phyloP scores from a whole-genome alignment of 495 filamentous ascomycete genomes.

The Clohesyomyces aquaticus region DNA sequence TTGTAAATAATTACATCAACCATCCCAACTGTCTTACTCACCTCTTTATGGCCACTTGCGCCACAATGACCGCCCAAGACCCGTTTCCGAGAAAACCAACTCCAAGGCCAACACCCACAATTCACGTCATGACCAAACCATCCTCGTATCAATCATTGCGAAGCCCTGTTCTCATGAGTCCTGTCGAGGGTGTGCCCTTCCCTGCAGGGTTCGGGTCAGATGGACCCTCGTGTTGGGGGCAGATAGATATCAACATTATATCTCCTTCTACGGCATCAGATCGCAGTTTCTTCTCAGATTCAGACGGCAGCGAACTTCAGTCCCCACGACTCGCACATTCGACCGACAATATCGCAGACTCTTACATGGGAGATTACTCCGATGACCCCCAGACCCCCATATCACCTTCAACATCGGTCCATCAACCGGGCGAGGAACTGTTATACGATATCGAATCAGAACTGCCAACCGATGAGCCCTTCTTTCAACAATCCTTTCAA shows the following conservation, averaged over 20 bases:
- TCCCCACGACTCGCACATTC: conserved; percentile 21
- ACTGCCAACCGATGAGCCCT: conserved; percentile 2
- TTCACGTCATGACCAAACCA: conserved; percentile 11
- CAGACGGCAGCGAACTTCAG: conserved; percentile 11
- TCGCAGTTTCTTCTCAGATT: conserved; percentile 26
- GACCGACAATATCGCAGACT: conserved; percentile 12
- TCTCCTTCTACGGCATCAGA: conserved; percentile 26
- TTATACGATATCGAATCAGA: conserved; percentile 26
- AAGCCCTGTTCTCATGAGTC: conserved; percentile 22
- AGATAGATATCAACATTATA: conserved; percentile 29
- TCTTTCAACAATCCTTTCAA: conserved; percentile 23
- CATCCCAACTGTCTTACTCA: neutral
- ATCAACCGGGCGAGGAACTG: conserved; percentile 27
- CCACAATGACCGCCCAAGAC: conserved; percentile 15
- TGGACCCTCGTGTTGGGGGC: conserved; percentile 16
- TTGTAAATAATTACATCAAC: neutral
- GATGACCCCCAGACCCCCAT: conserved; percentile 7
- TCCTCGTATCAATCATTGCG: conserved; percentile 23
- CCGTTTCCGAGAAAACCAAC: conserved; percentile 20
- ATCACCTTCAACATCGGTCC: conserved; percentile 14
- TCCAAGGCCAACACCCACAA: conserved; percentile 1
- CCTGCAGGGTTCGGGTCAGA: neutral
- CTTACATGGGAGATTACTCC: neutral
- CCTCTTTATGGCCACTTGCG: conserved; percentile 11
- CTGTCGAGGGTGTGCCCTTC: conserved; percentile 7